phyloP scores from a whole-genome alignment of 495 filamentous ascomycete genomes.

The Cercophora samala region DNA sequence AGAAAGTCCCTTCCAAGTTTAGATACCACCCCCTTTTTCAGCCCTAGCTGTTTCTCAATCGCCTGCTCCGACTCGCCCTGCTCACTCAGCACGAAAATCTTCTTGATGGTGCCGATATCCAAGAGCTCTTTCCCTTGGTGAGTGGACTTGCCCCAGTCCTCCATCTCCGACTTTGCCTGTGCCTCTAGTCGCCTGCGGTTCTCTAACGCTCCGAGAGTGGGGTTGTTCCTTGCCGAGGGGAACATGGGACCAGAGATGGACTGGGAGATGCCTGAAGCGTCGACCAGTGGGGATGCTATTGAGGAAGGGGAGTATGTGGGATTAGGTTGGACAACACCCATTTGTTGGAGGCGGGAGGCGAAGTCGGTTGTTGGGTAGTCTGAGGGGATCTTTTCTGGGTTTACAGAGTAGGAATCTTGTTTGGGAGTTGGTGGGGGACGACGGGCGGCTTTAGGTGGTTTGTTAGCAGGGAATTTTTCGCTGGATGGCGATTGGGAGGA shows the following conservation, averaged over 20 bases:
- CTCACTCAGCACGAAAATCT: slow-evolving; percentile 36
- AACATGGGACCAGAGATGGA: slow-evolving; percentile 23
- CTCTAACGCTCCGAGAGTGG: slow-evolving; percentile 42
- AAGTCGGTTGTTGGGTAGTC: slow-evolving; percentile 35
- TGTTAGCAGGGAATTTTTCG: slow-evolving; percentile 25
- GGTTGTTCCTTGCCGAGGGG: slow-evolving; percentile 33
- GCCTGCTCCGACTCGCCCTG: slow-evolving; percentile 27
- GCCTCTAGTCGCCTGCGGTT: slow-evolving; percentile 38
- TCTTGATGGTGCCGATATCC: slow-evolving; percentile 37
- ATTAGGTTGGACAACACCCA: slow-evolving; percentile 48
- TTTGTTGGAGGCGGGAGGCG: slow-evolving; percentile 41
- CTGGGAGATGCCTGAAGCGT: slow-evolving; percentile 14
- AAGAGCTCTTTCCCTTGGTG: slow-evolving; percentile 39
- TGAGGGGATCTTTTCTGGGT: slow-evolving; percentile 18
- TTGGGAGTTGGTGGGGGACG: neutral
- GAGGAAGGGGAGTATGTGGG: slow-evolving; percentile 47
- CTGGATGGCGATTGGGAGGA: neutral
- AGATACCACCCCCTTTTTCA: slow-evolving; percentile 41
- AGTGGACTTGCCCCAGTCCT: slow-evolving; percentile 27
- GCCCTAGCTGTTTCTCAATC: slow-evolving; percentile 39
- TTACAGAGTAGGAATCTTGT: slow-evolving; percentile 25
- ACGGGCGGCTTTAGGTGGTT: slow-evolving; percentile 9
- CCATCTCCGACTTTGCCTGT: slow-evolving; percentile 37
- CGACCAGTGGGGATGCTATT: slow-evolving; percentile 31
- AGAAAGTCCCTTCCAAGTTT: slow-evolving; percentile 38